Percentiles rank a stretch among this genome's conserved stretches.
Evolutionary conservation across 306 rosid species (phyloP).

Genomic region (Vigna radiata): DNA sequence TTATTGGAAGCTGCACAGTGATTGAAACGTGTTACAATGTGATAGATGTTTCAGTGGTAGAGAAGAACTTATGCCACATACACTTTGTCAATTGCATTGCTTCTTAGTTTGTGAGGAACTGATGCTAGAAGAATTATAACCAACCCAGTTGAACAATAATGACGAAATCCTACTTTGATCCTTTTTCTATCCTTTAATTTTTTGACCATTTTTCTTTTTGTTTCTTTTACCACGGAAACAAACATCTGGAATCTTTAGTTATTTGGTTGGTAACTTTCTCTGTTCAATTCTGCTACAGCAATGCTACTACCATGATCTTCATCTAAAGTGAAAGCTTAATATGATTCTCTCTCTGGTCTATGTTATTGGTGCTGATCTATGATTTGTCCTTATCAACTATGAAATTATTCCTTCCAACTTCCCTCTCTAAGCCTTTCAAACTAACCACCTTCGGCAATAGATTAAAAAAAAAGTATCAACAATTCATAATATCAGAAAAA

Average conservation of each 20-base stretch:
- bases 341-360: constrained; percentile 39
- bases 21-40: constrained; percentile 26
- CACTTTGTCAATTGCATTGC: constrained; percentile 1
- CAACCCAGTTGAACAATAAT: constrained; percentile 42
- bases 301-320: constrained; percentile 35
- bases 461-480: too few species aligned
- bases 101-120: constrained; percentile 24
- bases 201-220: constrained; percentile 43
- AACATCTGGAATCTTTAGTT: constrained; percentile 59
- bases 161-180: constrained; percentile 33
- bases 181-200: constrained; percentile 4
- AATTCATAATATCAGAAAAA: too few species aligned
- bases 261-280: constrained; percentile 32
- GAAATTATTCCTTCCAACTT: constrained; percentile 37
- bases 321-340: constrained; percentile 41
- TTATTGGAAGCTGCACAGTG: constrained; percentile 25
- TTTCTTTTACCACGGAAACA: constrained; percentile 49
- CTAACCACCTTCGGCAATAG: constrained; percentile 5
- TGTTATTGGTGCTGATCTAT: constrained; percentile 9
- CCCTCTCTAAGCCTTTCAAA: constrained; percentile 35
- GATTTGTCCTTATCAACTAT: constrained; percentile 37
- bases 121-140: constrained; percentile 33
- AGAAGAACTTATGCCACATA: constrained; percentile 39
- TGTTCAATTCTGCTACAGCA: constrained; percentile 17
- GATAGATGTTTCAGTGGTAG: constrained; percentile 39